Base-by-base conservation (phyloP, 2,329 filamentous ascomycete genomes). In the Cryphonectria naterciae region DNA sequence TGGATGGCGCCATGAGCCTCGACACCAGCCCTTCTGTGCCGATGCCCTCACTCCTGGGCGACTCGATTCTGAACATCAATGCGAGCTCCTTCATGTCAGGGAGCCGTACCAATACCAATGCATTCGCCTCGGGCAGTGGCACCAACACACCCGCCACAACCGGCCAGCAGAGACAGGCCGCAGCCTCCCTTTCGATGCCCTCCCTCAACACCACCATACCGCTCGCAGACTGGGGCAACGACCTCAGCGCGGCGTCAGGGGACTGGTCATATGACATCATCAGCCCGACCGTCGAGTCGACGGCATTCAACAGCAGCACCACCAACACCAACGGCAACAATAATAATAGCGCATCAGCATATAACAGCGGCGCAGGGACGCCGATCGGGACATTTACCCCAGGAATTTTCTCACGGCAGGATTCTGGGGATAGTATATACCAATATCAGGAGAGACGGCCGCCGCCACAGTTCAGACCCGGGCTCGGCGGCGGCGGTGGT, bases 201-300 rank as follows among this genome's bases (percentile, higher is more conserved):
- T 63, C 71, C 22, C 49, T 72, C 56, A 52, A 58, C 19, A 68
- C 68, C 28, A 63, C 65, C 28, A 56, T 63, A 11, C 61, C 62
- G 15, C 43, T 49, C 4, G 28, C 68, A 25, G 46, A 67, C 15
- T 72, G 71, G 71, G 64, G 46, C 56, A 70, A 67, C 56, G 63
- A 68, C 10, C 39, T 65, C 22, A 65, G 66, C 17, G 64, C 62
- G 8, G 25, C 67, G 35, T 64, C 70, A 62, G 65, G 63, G 62
- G 71, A 72, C 66, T 72, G 71, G 71, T 69, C 70, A 22, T 72
- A 72, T 41, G 71, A 72, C 32, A 56, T 72, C 28, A 71, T 68
- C 22, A 72, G 71, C 32, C 71, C 71, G 32, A 52, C 67, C 4
- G 54, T 71, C 10, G 71, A 72, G 28, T 66, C 68, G 35, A 32